Base-by-base conservation (phyloP, 148 eudicot genomes). In the Linanthus parryae region DNA sequence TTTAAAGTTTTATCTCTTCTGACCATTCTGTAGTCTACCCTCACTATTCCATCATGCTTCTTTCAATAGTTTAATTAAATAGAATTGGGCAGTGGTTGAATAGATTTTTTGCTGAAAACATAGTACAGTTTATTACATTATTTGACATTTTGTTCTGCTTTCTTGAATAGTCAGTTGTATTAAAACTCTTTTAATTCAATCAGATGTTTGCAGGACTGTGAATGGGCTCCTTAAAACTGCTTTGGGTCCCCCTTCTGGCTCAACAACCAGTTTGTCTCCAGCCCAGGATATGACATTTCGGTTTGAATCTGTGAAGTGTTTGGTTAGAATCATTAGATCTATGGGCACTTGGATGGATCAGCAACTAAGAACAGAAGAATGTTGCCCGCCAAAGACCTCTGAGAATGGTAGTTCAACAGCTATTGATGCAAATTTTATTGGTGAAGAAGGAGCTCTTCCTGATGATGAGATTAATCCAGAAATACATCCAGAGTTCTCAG, bases 281-380 rank as follows among this genome's bases (percentile, higher is more conserved):
- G 83, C 68, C 36, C 95, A 92, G 52, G 99, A 92, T 78, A 75
- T 71, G 42, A 81, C 94, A 38, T 92, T 92, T 65, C 82, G 94
- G 21, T 69, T 77, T 64, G 96, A 87, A 76, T 84, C 99, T 38
- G 96, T 92, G 5, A 92, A 77, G 63, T 92, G 99, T 69, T 71
- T 92, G 66, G 99, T 84, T 43, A 80, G 71, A 38, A 80, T 87
- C 53, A 67, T 84, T 12, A 92, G 72, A 74, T 92, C 99, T 26
- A 92, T 84, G 87, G 99, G 99, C 58, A 55, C 67, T 54, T 92
- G 96, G 96, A 79, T 92, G 99, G 96, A 92, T 78, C 94, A 77
- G 59, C 96, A 92, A 58, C 43, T 83, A 52, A 91, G 76, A 66
- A 63, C 77, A 57, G 95, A 75, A 54, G 97, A 86, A 42, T 51